Evolutionary conservation across 2,329 filamentous ascomycete species (phyloP).

Genomic region (Diaporthe batatas): DNA sequence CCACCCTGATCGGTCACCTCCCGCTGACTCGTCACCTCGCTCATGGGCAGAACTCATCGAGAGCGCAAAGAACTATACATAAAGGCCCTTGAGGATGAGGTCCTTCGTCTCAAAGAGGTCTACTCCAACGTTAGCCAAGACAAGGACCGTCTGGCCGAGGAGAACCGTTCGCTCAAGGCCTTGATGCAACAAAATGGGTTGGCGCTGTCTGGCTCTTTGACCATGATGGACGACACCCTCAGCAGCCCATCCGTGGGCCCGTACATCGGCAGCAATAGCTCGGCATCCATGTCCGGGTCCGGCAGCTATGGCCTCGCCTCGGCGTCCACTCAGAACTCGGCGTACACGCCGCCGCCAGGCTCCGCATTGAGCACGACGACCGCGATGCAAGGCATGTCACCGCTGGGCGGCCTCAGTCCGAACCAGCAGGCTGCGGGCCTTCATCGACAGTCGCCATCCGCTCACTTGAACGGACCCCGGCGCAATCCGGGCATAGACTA

Average conservation of each 20-base stretch:
- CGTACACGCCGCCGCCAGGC: constrained; percentile 61
- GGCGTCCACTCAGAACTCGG: constrained; percentile 53
- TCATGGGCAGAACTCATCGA: constrained; percentile 82
- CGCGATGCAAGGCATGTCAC: constrained; percentile 37
- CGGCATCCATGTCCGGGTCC: constrained; percentile 61
- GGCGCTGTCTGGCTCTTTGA: constrained; percentile 46
- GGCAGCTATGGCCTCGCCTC: constrained; percentile 67
- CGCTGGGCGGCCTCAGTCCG: constrained; percentile 40
- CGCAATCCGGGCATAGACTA: constrained; percentile 70
- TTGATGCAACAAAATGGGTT: constrained; percentile 68
- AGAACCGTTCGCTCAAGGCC: constrained; percentile 81
- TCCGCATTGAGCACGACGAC: constrained; percentile 43
- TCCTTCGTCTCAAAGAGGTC: constrained; percentile 88
- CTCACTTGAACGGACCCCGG: constrained; percentile 47
- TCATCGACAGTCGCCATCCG: constrained; percentile 50
- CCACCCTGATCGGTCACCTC: too few species aligned
- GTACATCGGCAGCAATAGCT: constrained; percentile 31
- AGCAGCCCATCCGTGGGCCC: constrained; percentile 60
- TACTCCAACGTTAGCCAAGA: constrained; percentile 81
- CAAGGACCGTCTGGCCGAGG: constrained; percentile 80
- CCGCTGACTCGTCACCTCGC: constrained; percentile 40
- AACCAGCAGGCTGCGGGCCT: constrained; percentile 47
- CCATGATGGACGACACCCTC: constrained; percentile 57
- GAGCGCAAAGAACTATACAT: constrained; percentile 98
- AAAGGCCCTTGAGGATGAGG: constrained; percentile 91